A percentile compares a stretch with the other conserved stretches of the same genome.
Conservation (phyloP, 768 basidiomycete species). For the Thelephora aurantiotincta region DNA sequence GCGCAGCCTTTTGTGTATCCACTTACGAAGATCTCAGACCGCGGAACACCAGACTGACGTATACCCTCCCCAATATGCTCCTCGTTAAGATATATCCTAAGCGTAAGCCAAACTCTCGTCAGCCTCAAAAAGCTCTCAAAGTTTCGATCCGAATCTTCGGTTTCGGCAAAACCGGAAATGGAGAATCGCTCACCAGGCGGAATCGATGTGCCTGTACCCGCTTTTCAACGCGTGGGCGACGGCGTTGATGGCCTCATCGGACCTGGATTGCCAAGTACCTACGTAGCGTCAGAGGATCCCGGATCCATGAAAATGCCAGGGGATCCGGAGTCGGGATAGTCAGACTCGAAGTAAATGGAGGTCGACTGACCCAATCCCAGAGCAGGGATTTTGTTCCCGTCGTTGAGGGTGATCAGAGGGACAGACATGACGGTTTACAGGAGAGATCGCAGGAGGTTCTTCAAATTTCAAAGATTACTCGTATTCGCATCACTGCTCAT, state of each 20-base stretch:
- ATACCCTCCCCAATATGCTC: conserved; percentile 76
- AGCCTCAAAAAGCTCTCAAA: no score
- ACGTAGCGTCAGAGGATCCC: conserved; percentile 6
- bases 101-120: neutral
- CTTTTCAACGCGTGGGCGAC: conserved; percentile 64
- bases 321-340: neutral
- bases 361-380: neutral
- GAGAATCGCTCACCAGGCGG: conserved; percentile 38
- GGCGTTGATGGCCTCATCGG: conserved; percentile 57
- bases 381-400: neutral
- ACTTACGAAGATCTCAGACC: conserved; percentile 57
- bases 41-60: conserved; percentile 58
- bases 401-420: neutral
- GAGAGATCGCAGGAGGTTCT: no score
- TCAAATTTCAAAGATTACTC: no score
- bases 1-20: neutral
- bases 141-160: no score
- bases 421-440: neutral
- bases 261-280: conserved; percentile 76
- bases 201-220: conserved; percentile 71
- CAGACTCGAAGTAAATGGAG: neutral
- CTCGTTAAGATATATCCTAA: conserved; percentile 61
- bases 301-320: no score
- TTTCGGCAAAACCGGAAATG: neutral
- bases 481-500: no score